Percentiles rank a stretch among this genome's conserved stretches.
Conservation (phyloP, 2,329 filamentous ascomycete genomes). For the Alternaria incomplexa region DNA sequence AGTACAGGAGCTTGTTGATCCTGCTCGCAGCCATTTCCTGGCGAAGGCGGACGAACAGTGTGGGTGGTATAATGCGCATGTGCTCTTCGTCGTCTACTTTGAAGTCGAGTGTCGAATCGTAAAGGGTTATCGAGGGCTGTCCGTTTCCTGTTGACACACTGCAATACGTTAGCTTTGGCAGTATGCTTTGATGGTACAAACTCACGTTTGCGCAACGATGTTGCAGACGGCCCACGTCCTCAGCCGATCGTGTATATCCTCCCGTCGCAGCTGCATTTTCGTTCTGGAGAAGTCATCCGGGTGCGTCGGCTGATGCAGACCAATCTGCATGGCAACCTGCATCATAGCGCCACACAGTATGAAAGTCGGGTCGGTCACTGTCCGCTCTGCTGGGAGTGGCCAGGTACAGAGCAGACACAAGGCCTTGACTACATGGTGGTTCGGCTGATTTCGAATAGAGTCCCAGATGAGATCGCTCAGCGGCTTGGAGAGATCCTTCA, state of each 20-base stretch:
- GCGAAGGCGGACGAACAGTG: conserved; percentile 45
- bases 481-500: conserved; percentile 69
- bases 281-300: conserved; percentile 83
- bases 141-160: conserved; percentile 83
- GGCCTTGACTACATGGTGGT: conserved; percentile 81
- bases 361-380: conserved; percentile 79
- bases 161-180: conserved; percentile 14
- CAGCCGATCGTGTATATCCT: conserved; percentile 79
- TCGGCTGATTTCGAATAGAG: conserved; percentile 78
- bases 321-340: conserved; percentile 84
- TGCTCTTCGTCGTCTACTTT: conserved; percentile 46
- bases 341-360: conserved; percentile 85
- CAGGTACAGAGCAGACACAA: conserved; percentile 80
- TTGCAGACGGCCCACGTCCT: conserved; percentile 87
- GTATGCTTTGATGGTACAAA: background rate
- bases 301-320: conserved; percentile 79
- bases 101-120: conserved; percentile 71
- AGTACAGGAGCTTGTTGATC: conserved; percentile 48
- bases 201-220: conserved; percentile 75
- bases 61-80: conserved; percentile 45
- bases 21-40: conserved; percentile 49
- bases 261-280: conserved; percentile 75
- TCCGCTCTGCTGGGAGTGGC: conserved; percentile 82
- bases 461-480: conserved; percentile 77
- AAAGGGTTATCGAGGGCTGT: conserved; percentile 78